phyloP scores from a whole-genome alignment of 2,329 filamentous ascomycete genomes.

The Gliomastix tumulicola region DNA sequence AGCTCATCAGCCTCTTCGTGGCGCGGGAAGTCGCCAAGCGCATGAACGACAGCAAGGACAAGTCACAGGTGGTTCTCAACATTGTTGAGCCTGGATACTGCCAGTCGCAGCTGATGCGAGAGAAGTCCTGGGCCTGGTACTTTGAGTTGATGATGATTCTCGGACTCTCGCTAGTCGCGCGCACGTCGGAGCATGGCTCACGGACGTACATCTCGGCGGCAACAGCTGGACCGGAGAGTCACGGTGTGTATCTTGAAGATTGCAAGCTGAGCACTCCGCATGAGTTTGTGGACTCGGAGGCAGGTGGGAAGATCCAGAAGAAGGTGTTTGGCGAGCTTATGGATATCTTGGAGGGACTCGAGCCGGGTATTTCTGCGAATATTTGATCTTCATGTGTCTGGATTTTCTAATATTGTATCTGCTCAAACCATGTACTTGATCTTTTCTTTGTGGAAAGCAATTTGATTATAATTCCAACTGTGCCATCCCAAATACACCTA shows the following conservation, averaged over 20 bases:
- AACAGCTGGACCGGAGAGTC: constrained; percentile 24
- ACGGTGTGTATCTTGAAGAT: constrained; percentile 36
- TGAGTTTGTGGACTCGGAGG: constrained; percentile 26
- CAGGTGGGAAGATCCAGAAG: constrained; percentile 24
- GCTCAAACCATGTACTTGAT: too few relatives aligned
- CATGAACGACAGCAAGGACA: constrained; percentile 6
- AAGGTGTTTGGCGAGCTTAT: constrained; percentile 33
- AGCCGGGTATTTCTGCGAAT: neutral
- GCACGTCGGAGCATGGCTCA: constrained; percentile 35
- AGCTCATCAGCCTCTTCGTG: constrained; percentile 10
- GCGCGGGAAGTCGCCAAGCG: constrained; percentile 1
- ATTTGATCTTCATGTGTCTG: too few relatives aligned
- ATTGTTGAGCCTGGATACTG: constrained; percentile 44
- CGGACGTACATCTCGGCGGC: constrained; percentile 30
- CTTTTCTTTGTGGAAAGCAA: too few relatives aligned
- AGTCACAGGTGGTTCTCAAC: constrained; percentile 35
- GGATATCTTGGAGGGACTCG: constrained; percentile 16
- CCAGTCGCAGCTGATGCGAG: constrained; percentile 33
- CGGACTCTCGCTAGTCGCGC: constrained; percentile 15
- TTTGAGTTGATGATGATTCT: constrained; percentile 10
- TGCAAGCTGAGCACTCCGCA: constrained; percentile 17
- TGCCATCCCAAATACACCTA: too few relatives aligned
- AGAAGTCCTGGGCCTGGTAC: constrained; percentile 10
- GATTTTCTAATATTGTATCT: too few relatives aligned
- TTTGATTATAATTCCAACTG: too few relatives aligned